phyloP scores from a whole-genome alignment of 2,329 filamentous ascomycete species.

The Exophiala bonariae region DNA sequence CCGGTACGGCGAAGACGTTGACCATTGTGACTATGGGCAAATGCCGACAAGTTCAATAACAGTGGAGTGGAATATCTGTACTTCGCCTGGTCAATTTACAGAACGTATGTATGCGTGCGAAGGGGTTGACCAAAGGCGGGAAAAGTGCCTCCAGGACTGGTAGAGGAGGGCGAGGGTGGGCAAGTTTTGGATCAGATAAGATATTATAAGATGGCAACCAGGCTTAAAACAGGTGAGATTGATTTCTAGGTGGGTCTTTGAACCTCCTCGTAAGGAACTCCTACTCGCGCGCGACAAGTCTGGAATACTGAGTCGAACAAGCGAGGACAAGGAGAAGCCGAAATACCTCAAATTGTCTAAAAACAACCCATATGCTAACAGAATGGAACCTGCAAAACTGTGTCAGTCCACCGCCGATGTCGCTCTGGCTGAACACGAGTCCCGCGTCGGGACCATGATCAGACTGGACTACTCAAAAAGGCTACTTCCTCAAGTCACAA shows the following conservation, averaged over 20 bases:
- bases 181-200: conserved; percentile 11
- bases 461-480: not conserved
- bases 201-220: not conserved
- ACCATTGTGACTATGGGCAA: conserved; percentile 60
- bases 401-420: conserved; percentile 10
- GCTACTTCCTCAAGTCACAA: no score
- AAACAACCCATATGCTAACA: no score
- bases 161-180: not conserved
- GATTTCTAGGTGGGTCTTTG: not conserved
- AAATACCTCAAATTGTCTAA: no score
- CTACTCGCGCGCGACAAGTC: no score
- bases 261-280: no score
- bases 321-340: no score
- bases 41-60: conserved; percentile 8
- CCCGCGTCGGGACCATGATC: no score
- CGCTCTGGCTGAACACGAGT: conserved; percentile 1
- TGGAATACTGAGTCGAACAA: no score
- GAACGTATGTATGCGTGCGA: no score
- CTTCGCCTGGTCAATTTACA: no score
- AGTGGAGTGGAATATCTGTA: conserved; percentile 1
- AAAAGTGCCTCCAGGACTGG: not conserved
- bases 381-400: not conserved
- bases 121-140: not conserved
- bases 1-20: conserved; percentile 74
- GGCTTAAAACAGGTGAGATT: not conserved